Base-by-base conservation (phyloP, 2,329 filamentous ascomycete species). In the Xylariales sp. region DNA sequence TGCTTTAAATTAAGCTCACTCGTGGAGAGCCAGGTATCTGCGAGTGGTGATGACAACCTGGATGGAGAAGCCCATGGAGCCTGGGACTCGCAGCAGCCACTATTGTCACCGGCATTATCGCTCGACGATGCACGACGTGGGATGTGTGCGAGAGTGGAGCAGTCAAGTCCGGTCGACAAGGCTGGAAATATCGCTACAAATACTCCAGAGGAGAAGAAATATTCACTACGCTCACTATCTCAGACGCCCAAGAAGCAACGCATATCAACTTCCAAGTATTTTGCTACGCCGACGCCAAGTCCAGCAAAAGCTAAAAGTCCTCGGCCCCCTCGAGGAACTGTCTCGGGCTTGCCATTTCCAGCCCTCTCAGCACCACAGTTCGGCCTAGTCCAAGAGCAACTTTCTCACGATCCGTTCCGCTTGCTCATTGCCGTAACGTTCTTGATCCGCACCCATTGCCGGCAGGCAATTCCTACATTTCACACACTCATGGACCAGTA, bases 391-490 rank as follows among this genome's bases (percentile, higher is more conserved):
- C 90, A 96, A 57, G 90, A 95, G 56, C 75, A 82, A 46, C 75
- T 95, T 13, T 79, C 81, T 2, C 61, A 76, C 34, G 74, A 88
- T 40, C 85, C 89, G 0, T 95, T 94, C 59, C 82, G 81, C 46
- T 75, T 96, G 2, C 74, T 95, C 2, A 70, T 95, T 20, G 88
- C 85, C 11, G 82, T 89, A 5, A 88, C 87, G 1, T 90, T 95
- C 51, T 78, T 95, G 20, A 91, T 91, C 58, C 81, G 85, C 42
- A 95, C 89, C 0, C 72, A 78, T 3, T 90, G 87, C 10, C 74
- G 70, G 32, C 71, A 78, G 8, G 87, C 89, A 4, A 81, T 93
- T 19, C 90, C 90, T 0, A 71, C 85, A 0, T 84, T 95, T 47
- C 82, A 81, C 55, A 55, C 70, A 12, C 67, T 95, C 11, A 83